phyloP scores from a whole-genome alignment of 1,139 yeast species.

The Cylindricascospora bacillispora region DNA sequence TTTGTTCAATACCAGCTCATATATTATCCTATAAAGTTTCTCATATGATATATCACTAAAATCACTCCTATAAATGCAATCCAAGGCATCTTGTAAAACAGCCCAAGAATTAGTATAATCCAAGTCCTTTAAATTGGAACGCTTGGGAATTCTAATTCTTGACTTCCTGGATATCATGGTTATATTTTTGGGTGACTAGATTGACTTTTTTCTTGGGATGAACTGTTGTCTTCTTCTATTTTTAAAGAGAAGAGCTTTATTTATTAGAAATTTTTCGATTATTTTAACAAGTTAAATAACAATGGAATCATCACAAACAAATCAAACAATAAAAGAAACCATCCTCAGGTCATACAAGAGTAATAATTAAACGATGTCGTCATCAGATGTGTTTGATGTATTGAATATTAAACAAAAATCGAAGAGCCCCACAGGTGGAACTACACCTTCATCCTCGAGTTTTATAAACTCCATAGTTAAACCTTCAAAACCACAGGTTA shows the following conservation, averaged over 20 bases:
- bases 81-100: constrained; percentile 58
- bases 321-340: no score
- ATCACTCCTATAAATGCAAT: constrained; percentile 60
- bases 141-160: constrained; percentile 66
- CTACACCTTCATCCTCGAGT: constrained; percentile 9
- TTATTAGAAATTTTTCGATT: no score
- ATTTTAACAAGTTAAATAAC: no score
- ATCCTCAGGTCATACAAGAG: no score
- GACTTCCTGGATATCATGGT: constrained; percentile 20
- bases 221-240: no score
- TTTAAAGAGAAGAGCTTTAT: no score
- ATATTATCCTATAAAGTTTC: constrained; percentile 71
- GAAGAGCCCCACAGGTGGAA: constrained; percentile 22
- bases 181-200: no score
- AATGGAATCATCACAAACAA: no score
- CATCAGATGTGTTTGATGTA: constrained; percentile 67
- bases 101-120: constrained; percentile 47
- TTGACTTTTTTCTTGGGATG: no score
- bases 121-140: constrained; percentile 25
- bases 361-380: constrained; percentile 24
- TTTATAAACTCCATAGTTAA: no score
- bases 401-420: constrained; percentile 41
- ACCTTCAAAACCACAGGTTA: constrained; percentile 32
- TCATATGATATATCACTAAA: constrained; percentile 75
- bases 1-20: constrained; percentile 64